phyloP scores from a whole-genome alignment of 202 grass and related monocot genomes.

The Setaria viridis region DNA sequence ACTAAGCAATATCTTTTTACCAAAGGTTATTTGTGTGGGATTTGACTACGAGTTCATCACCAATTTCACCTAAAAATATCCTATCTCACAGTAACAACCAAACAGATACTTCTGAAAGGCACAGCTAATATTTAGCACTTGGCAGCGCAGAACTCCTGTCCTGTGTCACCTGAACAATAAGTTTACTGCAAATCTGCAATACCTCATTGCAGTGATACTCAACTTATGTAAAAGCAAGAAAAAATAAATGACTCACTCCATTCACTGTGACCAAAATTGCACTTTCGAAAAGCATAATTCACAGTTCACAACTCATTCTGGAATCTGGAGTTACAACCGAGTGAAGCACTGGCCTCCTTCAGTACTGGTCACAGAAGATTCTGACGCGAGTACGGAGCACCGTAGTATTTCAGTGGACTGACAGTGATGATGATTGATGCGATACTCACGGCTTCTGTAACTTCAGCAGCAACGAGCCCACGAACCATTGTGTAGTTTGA shows the following conservation, averaged over 20 bases:
- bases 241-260: not conserved
- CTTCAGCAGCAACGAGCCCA: not conserved
- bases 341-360: not conserved
- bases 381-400: not conserved
- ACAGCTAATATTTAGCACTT: not conserved
- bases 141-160: not conserved
- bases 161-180: not conserved
- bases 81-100: conserved; percentile 7
- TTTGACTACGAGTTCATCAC: not conserved
- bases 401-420: not conserved
- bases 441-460: not conserved
- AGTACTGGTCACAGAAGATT: not conserved
- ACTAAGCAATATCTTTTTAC: not conserved
- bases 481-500: not conserved
- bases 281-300: not conserved
- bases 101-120: not conserved
- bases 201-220: not conserved
- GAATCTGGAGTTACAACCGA: not conserved
- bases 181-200: not conserved
- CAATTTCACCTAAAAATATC: conserved; percentile 1
- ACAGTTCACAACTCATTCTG: not conserved
- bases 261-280: not conserved
- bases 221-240: not conserved
- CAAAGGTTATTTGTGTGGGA: not conserved
- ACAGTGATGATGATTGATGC: not conserved